phyloP scores from a whole-genome alignment of 139 green algal genomes.

The Gonium pectorale region DNA sequence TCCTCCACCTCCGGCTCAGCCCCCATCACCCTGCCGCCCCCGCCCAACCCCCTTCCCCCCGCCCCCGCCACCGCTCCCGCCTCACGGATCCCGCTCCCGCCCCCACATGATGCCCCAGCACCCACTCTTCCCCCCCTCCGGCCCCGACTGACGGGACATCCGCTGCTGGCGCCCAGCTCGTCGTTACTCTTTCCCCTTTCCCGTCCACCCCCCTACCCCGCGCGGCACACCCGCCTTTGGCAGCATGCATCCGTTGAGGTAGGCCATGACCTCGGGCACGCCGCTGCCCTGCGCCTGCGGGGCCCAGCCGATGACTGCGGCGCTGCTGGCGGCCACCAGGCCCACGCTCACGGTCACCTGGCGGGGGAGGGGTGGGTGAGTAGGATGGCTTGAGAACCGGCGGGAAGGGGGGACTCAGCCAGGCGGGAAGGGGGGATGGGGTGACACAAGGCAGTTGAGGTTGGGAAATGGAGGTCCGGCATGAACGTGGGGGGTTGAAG shows the following conservation, averaged over 20 bases:
- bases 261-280: slow-evolving; percentile 91
- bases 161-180: neutral
- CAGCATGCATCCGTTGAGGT: slow-evolving; percentile 89
- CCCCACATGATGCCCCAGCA: too few species aligned
- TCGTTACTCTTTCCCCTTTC: neutral
- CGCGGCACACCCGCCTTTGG: slow-evolving; percentile 75
- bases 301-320: slow-evolving; percentile 79
- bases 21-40: too few species aligned
- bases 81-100: too few species aligned
- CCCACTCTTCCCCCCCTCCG: neutral
- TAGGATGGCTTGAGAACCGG: too few species aligned
- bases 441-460: too few species aligned
- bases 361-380: neutral
- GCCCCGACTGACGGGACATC: neutral
- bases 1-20: too few species aligned
- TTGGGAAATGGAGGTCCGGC: too few species aligned
- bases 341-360: slow-evolving; percentile 59
- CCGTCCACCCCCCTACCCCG: neutral
- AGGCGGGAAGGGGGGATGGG: too few species aligned
- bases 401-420: too few species aligned
- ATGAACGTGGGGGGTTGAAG: neutral
- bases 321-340: slow-evolving; percentile 76
- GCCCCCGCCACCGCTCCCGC: too few species aligned
- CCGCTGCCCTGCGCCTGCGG: slow-evolving; percentile 77
- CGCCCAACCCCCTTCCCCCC: too few species aligned